Conservation (phyloP, 306 rosid genomes). For the Begonia loranthoides region DNA sequence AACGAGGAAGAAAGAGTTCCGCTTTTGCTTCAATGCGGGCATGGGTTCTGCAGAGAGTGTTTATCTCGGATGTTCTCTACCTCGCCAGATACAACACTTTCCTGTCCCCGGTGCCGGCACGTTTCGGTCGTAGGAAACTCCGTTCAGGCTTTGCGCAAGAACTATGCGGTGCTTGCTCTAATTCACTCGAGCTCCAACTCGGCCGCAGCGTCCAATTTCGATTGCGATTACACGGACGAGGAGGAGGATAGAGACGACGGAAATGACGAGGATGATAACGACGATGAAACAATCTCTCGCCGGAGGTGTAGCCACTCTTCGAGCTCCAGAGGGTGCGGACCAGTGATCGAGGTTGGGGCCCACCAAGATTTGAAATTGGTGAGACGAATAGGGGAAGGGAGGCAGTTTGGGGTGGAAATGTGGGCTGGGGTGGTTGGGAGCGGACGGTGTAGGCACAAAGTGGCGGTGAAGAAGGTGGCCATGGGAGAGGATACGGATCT, state of each 20-base stretch:
- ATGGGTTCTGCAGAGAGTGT: slow-evolving; percentile 89
- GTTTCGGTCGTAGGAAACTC: slow-evolving; percentile 84
- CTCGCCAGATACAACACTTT: slow-evolving; percentile 48
- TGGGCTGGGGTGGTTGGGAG: slow-evolving; percentile 67
- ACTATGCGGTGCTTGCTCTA: slow-evolving; percentile 77
- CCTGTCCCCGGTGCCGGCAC: slow-evolving; percentile 89
- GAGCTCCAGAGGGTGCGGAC: slow-evolving; percentile 76
- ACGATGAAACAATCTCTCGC: slow-evolving; percentile 21
- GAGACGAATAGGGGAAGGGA: slow-evolving; percentile 62
- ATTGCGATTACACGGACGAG: slow-evolving; percentile 53
- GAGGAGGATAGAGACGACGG: slow-evolving; percentile 33
- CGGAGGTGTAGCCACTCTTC: slow-evolving; percentile 43
- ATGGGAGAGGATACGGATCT: slow-evolving; percentile 51
- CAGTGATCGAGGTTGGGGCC: slow-evolving; percentile 71
- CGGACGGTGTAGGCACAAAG: slow-evolving; percentile 60
- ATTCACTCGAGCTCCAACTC: slow-evolving; percentile 33
- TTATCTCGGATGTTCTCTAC: slow-evolving; percentile 73
- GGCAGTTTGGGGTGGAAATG: slow-evolving; percentile 68
- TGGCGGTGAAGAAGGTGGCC: slow-evolving; percentile 71
- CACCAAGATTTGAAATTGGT: slow-evolving; percentile 68
- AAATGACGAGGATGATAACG: slow-evolving; percentile 19
- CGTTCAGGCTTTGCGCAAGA: slow-evolving; percentile 72
- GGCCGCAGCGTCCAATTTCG: slow-evolving; percentile 26
- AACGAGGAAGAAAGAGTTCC: slow-evolving; percentile 97
- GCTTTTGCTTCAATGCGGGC: slow-evolving; percentile 94